A percentile compares a stretch with the other conserved stretches of the same genome.
Evolutionary conservation across 768 basidiomycete genomes (phyloP).

Genomic region (Tulasnella sp.): DNA sequence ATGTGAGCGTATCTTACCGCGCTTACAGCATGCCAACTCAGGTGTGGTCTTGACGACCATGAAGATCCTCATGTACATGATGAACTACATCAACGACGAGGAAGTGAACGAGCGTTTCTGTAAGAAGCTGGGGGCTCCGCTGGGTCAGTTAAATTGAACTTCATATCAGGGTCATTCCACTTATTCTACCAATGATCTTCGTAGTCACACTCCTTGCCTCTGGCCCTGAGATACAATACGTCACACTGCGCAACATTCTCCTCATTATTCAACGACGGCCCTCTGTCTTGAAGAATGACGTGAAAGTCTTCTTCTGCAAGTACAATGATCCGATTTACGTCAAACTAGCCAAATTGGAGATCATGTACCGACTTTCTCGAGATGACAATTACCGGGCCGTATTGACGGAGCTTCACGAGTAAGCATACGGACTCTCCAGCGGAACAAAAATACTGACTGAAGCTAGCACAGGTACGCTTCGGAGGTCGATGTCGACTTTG

Average conservation of each 20-base stretch:
- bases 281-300: conserved; percentile 86
- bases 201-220: conserved; percentile 90
- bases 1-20: conserved; percentile 88
- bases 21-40: conserved; percentile 96
- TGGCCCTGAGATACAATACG: conserved; percentile 97
- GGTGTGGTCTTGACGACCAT: conserved; percentile 98
- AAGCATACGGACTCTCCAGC: conserved; percentile 22
- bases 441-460: not conserved
- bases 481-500: conserved; percentile 96
- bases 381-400: conserved; percentile 90
- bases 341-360: conserved; percentile 94
- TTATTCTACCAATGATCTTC: conserved; percentile 1
- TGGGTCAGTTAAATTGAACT: conserved; percentile 43
- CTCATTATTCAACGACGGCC: conserved; percentile 95
- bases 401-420: conserved; percentile 91
- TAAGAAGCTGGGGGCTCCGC: conserved; percentile 94
- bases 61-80: conserved; percentile 88
- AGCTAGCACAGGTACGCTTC: conserved; percentile 70
- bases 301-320: conserved; percentile 99
- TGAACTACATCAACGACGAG: conserved; percentile 98
- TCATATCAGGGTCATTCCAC: not conserved
- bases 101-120: conserved; percentile 80
- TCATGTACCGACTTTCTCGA: conserved; percentile 96
- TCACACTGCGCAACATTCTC: conserved; percentile 90
- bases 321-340: conserved; percentile 99